These are phyloP conservation scores for Choiromyces venosus DNA, from an alignment of 495 filamentous ascomycete genomes.

Conservation along the genomic window DNA sequence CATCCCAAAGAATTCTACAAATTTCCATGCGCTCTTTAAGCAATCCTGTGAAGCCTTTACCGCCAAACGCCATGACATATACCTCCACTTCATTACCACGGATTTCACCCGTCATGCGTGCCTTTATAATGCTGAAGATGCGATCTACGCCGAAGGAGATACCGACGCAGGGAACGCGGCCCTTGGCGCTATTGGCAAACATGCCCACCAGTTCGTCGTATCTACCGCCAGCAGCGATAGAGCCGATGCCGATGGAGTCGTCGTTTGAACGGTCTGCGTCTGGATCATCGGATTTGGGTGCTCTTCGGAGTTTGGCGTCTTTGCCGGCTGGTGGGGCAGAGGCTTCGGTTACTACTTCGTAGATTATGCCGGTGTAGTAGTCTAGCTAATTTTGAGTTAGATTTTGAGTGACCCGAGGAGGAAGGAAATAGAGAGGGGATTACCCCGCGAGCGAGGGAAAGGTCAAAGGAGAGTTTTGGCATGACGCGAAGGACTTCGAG, in stretches of 20 bases:
- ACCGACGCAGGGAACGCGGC: constrained; percentile 83
- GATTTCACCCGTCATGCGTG: constrained; percentile 50
- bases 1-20: constrained; percentile 66
- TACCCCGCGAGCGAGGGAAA: constrained; percentile 44
- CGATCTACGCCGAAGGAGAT: constrained; percentile 93
- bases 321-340: constrained; percentile 57
- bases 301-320: constrained; percentile 51
- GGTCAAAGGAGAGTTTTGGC: constrained; percentile 51
- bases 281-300: constrained; percentile 53
- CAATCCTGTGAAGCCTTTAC: constrained; percentile 76
- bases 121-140: constrained; percentile 86
- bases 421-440: not conserved
- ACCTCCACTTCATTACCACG: constrained; percentile 75
- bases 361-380: constrained; percentile 94
- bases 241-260: constrained; percentile 75
- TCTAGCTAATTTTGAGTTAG: constrained; percentile 51
- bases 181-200: constrained; percentile 61
- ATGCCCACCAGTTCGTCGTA: constrained; percentile 93
- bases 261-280: constrained; percentile 82
- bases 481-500: constrained; percentile 67
- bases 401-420: not conserved
- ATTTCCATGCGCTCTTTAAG: constrained; percentile 75
- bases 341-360: constrained; percentile 81
- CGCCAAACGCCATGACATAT: constrained; percentile 88
- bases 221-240: constrained; percentile 81